Base-by-base conservation (phyloP, 129 eudicot genomes). In the Escallonia rubra region DNA sequence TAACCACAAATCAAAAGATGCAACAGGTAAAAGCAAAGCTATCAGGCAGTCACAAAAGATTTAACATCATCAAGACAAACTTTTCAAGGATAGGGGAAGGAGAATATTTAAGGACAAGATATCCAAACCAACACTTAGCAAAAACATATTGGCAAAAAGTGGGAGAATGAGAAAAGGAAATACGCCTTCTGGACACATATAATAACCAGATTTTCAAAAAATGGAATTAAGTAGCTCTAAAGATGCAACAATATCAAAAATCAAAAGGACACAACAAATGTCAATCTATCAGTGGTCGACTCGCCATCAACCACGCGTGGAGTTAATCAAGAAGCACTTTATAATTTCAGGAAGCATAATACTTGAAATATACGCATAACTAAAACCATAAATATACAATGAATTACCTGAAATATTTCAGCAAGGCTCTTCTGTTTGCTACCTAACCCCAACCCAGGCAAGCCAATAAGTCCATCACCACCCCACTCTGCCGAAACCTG, bases 381-480 rank as follows among this genome's bases (percentile, higher is more conserved):
- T 8, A 11, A 59, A 51, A 43, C 10, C 4, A 39, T 60, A 63
- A 38, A 0, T 2, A 45, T 10, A 12, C 9, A 53, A 42, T 13
- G 55, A 39, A 42, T 60, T 64, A 89, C 99, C 97, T 94, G 99
- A 77, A 94, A 90, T 46, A 94, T 89, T 78, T 94, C 99, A 6
- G 96, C 99, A 56, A 89, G 77, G 72, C 99, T 94, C 79, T 90
- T 94, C 77, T 94, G 93, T 73, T 94, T 94, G 73, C 82, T 77
- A 68, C 99, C 96, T 48, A 94, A 69, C n/a, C 99, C 99, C 72
- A 93, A 74, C 47, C 95, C 96, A 40, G 96, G 90, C 79, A 89
- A 76, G 7, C 99, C 99, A 43, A 90, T 90, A 55, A 94, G 78
- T 13, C 97, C 99, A 85, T 90, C 96, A 53, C 84, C 95, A 11